Evolutionary conservation across 139 green algal genomes (phyloP), one percentile per base, ranked within the genome.

Genomic region (Tetraselmis striata): DNA sequence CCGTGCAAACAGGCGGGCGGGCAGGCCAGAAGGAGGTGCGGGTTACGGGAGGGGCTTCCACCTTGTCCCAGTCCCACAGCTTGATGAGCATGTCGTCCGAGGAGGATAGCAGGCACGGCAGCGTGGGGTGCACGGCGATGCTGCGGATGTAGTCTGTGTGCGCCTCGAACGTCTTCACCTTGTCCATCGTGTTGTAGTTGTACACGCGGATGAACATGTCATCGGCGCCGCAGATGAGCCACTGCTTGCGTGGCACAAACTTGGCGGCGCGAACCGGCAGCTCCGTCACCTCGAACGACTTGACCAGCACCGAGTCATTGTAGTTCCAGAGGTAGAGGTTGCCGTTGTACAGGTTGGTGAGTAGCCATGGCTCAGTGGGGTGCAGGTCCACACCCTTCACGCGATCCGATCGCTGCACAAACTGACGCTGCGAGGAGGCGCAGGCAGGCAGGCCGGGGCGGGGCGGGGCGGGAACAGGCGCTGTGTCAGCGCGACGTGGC

Each of bases 151-250:
- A 99, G 85, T 99, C 97, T 0, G 91, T 95, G 88, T 99, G 97
- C 5, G 97, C 97, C 89, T 99, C 97, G 86, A 99, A 99, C 28
- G 91, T 90, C 83, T 97, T 96, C 28, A 99, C 92, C 83, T 97
- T 97, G 86, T 98, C 96, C 93, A 97, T 97, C 1, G 97, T 99
- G 91, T 99, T 99, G 90, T 99, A 99, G 87, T 99, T 99, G 92
- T 96, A 99, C 45, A 99, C 97, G 0, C 97, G 92, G 28, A 99
- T 92, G 78, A 95, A 92, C 96, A 99, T 99, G 90, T 99, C 97
- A 78, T 99, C 97, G 0, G 94, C 89, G 23, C 97, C 97, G 2
- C 89, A 94, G 28, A 98, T 93, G 45, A 98, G 81, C 97, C 97
- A 99, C 86, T 98, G 94, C 89, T 99, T 99, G 31, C 97, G 93